Conservation (phyloP, 495 filamentous ascomycete genomes). For the Hamigera avellanea region DNA sequence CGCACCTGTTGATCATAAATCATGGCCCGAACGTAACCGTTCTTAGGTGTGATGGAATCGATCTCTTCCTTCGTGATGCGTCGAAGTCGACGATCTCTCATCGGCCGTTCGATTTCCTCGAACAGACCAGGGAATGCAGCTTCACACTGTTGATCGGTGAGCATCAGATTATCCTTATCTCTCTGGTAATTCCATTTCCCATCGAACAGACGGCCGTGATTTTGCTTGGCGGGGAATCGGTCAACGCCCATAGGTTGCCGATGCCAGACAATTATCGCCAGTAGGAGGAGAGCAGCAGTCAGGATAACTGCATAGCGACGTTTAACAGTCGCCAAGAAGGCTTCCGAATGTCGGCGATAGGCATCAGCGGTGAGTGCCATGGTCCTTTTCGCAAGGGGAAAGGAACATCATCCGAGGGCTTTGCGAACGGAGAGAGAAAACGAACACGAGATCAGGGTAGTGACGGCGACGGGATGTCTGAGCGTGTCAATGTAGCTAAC, state of each 20-base stretch:
- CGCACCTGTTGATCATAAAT: slow-evolving; percentile 24
- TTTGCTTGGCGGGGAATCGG: not conserved
- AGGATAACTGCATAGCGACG: slow-evolving; percentile 3
- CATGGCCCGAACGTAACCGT: slow-evolving; percentile 21
- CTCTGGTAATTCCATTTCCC: slow-evolving; percentile 9
- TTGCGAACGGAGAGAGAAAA: too few species aligned
- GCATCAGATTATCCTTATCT: slow-evolving; percentile 12
- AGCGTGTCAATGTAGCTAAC: too few species aligned
- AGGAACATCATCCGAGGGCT: too few species aligned
- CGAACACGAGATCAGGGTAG: too few species aligned
- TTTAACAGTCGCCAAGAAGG: not conserved
- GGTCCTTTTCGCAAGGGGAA: too few species aligned
- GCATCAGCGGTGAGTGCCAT: too few species aligned
- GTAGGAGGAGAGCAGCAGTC: not conserved
- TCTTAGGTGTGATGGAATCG: slow-evolving; percentile 8
- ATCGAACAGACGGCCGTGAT: slow-evolving; percentile 5
- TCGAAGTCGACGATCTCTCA: slow-evolving; percentile 7
- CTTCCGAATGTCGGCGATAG: slow-evolving; percentile 1
- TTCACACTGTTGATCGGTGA: slow-evolving; percentile 17
- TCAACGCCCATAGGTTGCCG: not conserved
- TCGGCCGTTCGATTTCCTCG: slow-evolving; percentile 19
- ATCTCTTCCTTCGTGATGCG: slow-evolving; percentile 18
- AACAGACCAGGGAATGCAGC: slow-evolving; percentile 23
- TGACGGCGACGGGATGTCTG: too few species aligned
- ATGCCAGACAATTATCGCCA: slow-evolving; percentile 2